Conservation (phyloP, 345 rosid genomes). For the Syzygium grande region DNA sequence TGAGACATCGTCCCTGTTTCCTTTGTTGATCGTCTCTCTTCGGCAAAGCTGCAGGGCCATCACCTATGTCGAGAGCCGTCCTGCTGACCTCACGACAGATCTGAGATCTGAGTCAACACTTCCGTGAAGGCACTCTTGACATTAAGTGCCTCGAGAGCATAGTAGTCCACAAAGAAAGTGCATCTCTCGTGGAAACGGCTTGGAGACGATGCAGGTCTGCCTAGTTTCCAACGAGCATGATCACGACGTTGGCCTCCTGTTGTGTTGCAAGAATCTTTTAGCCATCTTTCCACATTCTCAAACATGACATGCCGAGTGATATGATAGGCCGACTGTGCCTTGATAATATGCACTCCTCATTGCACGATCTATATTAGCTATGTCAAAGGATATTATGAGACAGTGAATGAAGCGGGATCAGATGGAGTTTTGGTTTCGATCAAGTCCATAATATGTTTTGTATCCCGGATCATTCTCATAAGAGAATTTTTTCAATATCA, state of each 20-base stretch:
- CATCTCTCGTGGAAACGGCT: conserved; percentile 63
- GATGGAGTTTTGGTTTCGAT: background rate
- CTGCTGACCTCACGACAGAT: conserved; percentile 65
- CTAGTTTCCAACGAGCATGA: conserved; percentile 84
- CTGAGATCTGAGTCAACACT: conserved; percentile 8
- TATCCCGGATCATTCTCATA: too few species aligned
- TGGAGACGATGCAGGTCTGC: conserved; percentile 74
- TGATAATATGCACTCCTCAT: conserved; percentile 84
- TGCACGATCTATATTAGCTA: conserved; percentile 47
- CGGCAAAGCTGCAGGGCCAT: conserved; percentile 72
- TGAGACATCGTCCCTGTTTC: conserved; percentile 60
- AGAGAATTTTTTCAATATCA: too few species aligned
- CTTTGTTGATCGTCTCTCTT: conserved; percentile 61
- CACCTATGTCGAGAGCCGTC: conserved; percentile 71
- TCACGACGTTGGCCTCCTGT: conserved; percentile 56
- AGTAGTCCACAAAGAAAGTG: conserved; percentile 76
- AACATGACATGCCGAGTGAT: conserved; percentile 76
- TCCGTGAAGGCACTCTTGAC: conserved; percentile 53
- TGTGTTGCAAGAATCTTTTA: conserved; percentile 6
- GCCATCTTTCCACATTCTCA: conserved; percentile 81
- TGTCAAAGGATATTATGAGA: background rate
- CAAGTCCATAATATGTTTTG: too few species aligned
- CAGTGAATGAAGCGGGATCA: background rate
- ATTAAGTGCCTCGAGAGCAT: conserved; percentile 73
- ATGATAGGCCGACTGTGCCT: conserved; percentile 81